phyloP scores from a whole-genome alignment of 2,329 filamentous ascomycete species.

The Colletotrichum cordylinicola region DNA sequence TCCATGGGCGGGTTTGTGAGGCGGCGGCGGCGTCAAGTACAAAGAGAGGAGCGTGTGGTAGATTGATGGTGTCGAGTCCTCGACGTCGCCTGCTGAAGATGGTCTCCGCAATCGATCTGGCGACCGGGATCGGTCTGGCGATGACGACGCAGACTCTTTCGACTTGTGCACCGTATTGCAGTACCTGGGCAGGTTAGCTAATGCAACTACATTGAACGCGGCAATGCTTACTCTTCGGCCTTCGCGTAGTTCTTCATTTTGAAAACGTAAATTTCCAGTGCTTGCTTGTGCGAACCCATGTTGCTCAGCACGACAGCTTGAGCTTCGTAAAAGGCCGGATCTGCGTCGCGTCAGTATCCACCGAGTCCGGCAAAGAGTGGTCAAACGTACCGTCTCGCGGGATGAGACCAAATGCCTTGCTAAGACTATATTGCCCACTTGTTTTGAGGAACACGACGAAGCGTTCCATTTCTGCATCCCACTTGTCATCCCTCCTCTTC shows the following conservation, averaged over 20 bases:
- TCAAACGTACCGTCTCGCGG: slow-evolving; percentile 73
- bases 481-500: slow-evolving; percentile 50
- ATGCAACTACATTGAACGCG: neutral
- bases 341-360: slow-evolving; percentile 46
- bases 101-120: slow-evolving; percentile 30
- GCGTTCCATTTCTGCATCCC: slow-evolving; percentile 65
- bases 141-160: slow-evolving; percentile 49
- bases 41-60: slow-evolving; percentile 91
- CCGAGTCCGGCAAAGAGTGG: neutral
- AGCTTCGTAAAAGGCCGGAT: slow-evolving; percentile 85
- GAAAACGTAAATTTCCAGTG: slow-evolving; percentile 97
- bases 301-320: slow-evolving; percentile 91
- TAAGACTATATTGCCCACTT: slow-evolving; percentile 82
- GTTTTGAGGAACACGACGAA: slow-evolving; percentile 78
- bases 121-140: slow-evolving; percentile 27
- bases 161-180: slow-evolving; percentile 84
- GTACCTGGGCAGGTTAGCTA: slow-evolving; percentile 60
- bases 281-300: slow-evolving; percentile 95
- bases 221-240: slow-evolving; percentile 80
- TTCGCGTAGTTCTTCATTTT: slow-evolving; percentile 86
- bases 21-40: slow-evolving; percentile 81
- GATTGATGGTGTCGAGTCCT: slow-evolving; percentile 74
- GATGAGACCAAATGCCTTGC: slow-evolving; percentile 77
- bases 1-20: slow-evolving; percentile 73
- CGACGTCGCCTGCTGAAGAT: slow-evolving; percentile 39